phyloP scores from a whole-genome alignment of 164 flowering plant species.

The Kalanchoe fedtschenkoi region DNA sequence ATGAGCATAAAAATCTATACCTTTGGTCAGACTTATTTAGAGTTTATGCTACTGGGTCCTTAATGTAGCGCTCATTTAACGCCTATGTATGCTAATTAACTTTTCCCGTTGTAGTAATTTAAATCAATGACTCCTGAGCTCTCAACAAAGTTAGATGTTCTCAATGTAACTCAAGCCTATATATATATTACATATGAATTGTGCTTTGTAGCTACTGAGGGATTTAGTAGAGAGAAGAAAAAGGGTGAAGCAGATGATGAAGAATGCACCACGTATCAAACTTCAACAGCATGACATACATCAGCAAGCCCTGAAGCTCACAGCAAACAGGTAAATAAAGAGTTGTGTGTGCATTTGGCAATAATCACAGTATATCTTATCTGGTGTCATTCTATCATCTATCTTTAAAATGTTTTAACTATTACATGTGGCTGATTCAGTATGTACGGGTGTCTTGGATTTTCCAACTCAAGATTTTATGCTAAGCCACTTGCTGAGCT shows the following conservation, averaged over 20 bases:
- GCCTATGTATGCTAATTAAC: too few relatives aligned
- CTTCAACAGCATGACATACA: conserved; percentile 81
- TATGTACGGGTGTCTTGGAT: conserved; percentile 98
- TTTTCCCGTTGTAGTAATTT: too few relatives aligned
- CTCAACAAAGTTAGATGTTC: too few relatives aligned
- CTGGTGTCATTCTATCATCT: neutral
- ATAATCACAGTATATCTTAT: neutral
- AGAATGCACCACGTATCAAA: conserved; percentile 63
- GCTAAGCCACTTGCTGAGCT: conserved; percentile 99
- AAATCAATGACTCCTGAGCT: too few relatives aligned
- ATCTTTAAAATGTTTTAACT: conserved; percentile 3
- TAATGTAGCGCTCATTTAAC: too few relatives aligned
- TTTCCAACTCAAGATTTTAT: conserved; percentile 95
- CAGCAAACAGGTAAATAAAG: conserved; percentile 74
- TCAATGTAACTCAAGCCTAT: neutral
- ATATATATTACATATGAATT: neutral
- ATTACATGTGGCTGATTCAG: conserved; percentile 28
- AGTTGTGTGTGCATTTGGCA: neutral
- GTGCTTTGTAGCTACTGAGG: conserved; percentile 50
- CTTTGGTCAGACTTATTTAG: too few relatives aligned
- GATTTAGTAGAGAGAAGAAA: conserved; percentile 75
- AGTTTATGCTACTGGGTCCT: too few relatives aligned
- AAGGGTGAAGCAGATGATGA: conserved; percentile 64
- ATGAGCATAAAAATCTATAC: too few relatives aligned
- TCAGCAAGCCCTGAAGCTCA: conserved; percentile 97